phyloP scores from a whole-genome alignment of 2,329 filamentous ascomycete species.

The Lasiodiplodia sp. region DNA sequence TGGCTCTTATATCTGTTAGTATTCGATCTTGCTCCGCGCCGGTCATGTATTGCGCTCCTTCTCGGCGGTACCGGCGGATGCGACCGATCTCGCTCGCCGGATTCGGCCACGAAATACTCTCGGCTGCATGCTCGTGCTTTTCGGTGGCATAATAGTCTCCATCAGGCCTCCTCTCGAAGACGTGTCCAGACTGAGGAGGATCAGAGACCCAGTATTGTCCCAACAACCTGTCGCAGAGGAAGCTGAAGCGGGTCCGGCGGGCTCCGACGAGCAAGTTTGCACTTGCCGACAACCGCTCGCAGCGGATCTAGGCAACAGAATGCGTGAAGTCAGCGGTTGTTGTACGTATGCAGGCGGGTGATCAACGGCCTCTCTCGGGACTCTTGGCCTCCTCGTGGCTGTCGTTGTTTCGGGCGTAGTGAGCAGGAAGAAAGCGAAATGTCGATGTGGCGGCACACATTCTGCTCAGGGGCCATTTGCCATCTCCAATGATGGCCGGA shows the following conservation, averaged over 20 bases:
- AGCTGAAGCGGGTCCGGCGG: neutral
- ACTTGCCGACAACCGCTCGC: too few species aligned
- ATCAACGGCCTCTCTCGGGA: neutral
- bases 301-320: neutral
- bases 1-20: neutral
- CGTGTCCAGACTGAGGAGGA: neutral
- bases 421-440: neutral
- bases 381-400: neutral
- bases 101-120: neutral
- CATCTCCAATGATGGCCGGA: neutral
- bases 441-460: neutral
- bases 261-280: neutral
- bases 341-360: neutral
- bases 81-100: neutral
- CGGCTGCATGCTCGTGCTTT: neutral
- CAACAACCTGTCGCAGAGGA: neutral
- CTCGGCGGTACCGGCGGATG: neutral
- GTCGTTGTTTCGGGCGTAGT: neutral
- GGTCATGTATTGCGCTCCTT: neutral
- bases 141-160: constrained; percentile 1
- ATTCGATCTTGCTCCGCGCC: neutral
- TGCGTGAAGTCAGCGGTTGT: neutral
- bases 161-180: neutral
- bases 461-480: neutral
- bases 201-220: neutral